phyloP scores from a whole-genome alignment of 345 rosid genomes.

The Linum lewisii region DNA sequence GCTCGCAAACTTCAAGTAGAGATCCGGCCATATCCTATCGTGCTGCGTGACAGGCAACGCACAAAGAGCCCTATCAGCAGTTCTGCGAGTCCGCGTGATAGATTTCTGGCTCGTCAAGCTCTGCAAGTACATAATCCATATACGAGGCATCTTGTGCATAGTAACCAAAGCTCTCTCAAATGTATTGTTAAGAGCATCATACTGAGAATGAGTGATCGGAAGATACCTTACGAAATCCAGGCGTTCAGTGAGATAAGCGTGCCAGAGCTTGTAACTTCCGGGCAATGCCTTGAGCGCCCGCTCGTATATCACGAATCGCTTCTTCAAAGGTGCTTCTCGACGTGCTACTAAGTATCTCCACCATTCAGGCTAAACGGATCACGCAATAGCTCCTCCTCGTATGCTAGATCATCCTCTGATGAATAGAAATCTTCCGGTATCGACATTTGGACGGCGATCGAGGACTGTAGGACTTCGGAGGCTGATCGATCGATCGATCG shows the following conservation, averaged over 20 bases:
- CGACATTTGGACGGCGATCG: too few relatives aligned
- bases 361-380: slow-evolving; percentile 87
- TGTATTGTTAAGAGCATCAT: slow-evolving; percentile 70
- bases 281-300: slow-evolving; percentile 79
- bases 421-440: too few relatives aligned
- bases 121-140: slow-evolving; percentile 79
- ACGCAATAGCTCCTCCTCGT: slow-evolving; percentile 79
- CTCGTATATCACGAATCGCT: slow-evolving; percentile 70
- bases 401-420: slow-evolving; percentile 65
- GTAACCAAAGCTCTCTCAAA: slow-evolving; percentile 81
- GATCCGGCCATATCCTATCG: slow-evolving; percentile 88
- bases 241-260: slow-evolving; percentile 72
- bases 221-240: slow-evolving; percentile 61
- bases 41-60: slow-evolving; percentile 89
- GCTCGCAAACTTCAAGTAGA: slow-evolving; percentile 75
- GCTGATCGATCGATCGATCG: too few relatives aligned
- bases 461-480: too few relatives aligned
- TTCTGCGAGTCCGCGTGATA: slow-evolving; percentile 50
- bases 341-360: slow-evolving; percentile 81
- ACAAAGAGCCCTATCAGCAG: slow-evolving; percentile 73
- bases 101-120: slow-evolving; percentile 48
- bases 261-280: slow-evolving; percentile 85
- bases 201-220: slow-evolving; percentile 55
- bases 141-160: slow-evolving; percentile 92
- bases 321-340: slow-evolving; percentile 57